Conservation (phyloP, 2,329 filamentous ascomycete species). For the Fusarium chuoi region DNA sequence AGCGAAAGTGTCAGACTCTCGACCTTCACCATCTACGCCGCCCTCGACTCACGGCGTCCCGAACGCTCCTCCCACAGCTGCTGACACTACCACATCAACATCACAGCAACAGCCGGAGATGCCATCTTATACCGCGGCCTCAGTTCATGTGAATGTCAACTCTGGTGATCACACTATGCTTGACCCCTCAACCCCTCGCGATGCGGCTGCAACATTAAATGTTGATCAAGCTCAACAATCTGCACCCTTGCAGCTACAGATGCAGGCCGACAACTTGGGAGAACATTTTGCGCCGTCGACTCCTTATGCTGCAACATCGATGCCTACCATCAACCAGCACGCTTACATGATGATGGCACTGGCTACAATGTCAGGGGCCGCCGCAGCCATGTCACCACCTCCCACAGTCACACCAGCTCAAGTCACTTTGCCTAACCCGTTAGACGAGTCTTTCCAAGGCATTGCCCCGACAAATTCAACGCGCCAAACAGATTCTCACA, state of each 20-base stretch:
- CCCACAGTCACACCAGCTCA: constrained; percentile 59
- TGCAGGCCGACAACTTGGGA: constrained; percentile 27
- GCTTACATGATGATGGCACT: constrained; percentile 60
- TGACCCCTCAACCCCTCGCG: constrained; percentile 30
- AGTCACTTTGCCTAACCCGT: constrained; percentile 55
- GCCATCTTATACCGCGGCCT: constrained; percentile 20
- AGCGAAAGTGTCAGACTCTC: constrained; percentile 2
- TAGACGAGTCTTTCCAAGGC: constrained; percentile 46
- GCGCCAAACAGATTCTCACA: constrained; percentile 50
- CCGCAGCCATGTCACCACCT: constrained; percentile 53
- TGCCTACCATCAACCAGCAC: constrained; percentile 51
- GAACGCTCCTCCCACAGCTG: constrained; percentile 3
- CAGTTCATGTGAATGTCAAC: constrained; percentile 17
- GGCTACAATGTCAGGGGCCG: constrained; percentile 52
- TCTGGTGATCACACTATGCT: constrained; percentile 38
- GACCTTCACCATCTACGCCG: constrained; percentile 38
- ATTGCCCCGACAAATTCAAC: constrained; percentile 47
- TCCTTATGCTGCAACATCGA: constrained; percentile 48
- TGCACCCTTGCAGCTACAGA: constrained; percentile 34
- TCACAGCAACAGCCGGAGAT: constrained; percentile 32
- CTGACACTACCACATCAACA: constrained; percentile 26
- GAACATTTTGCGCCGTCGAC: constrained; percentile 48
- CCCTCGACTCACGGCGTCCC: constrained; percentile 17
- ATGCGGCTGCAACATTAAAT: constrained; percentile 13
- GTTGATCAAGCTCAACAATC: constrained; percentile 29